Conservation (phyloP, 1,284 basidiomycete species). For the Marasmius sp. region DNA sequence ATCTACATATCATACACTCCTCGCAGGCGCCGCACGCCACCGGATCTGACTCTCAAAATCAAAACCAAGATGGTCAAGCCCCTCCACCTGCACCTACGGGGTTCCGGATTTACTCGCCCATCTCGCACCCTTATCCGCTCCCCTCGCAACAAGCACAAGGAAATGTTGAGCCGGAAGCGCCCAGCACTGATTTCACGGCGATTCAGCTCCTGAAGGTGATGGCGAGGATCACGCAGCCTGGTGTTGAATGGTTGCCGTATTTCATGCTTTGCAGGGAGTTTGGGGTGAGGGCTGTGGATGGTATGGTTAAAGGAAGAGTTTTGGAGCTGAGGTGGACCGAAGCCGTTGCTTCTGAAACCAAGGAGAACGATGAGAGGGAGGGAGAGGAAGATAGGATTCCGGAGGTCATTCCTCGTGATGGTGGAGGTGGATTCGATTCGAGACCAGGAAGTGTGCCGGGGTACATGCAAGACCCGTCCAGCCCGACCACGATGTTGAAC, state of each 20-base stretch:
- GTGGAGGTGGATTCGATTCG: conserved; percentile 8
- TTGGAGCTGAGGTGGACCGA: conserved; percentile 78
- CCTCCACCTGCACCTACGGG: conserved; percentile 35
- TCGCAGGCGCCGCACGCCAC: conserved; percentile 39
- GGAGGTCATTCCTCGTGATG: background rate
- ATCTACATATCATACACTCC: conserved; percentile 74
- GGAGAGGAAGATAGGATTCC: background rate
- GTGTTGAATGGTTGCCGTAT: conserved; percentile 64
- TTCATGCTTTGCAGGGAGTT: conserved; percentile 77
- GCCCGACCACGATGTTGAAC: conserved; percentile 30
- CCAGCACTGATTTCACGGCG: conserved; percentile 56
- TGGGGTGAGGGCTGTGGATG: conserved; percentile 76
- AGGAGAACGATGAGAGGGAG: conserved; percentile 22
- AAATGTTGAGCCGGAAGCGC: background rate
- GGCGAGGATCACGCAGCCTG: conserved; percentile 65
- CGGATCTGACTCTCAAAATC: conserved; percentile 22
- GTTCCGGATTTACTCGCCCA: conserved; percentile 64
- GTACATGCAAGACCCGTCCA: conserved; percentile 18
- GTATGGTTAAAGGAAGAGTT: conserved; percentile 74
- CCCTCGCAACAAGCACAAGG: conserved; percentile 12
- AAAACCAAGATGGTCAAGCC: conserved; percentile 5
- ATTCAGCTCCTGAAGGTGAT: conserved; percentile 76
- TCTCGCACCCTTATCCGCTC: conserved; percentile 34
- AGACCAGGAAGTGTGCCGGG: conserved; percentile 10
- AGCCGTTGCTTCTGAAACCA: conserved; percentile 51